Evolutionary conservation across 2,329 filamentous ascomycete species (phyloP), one percentile per base, ranked within the genome.

Genomic region (Aspergillus quadricinctus): DNA sequence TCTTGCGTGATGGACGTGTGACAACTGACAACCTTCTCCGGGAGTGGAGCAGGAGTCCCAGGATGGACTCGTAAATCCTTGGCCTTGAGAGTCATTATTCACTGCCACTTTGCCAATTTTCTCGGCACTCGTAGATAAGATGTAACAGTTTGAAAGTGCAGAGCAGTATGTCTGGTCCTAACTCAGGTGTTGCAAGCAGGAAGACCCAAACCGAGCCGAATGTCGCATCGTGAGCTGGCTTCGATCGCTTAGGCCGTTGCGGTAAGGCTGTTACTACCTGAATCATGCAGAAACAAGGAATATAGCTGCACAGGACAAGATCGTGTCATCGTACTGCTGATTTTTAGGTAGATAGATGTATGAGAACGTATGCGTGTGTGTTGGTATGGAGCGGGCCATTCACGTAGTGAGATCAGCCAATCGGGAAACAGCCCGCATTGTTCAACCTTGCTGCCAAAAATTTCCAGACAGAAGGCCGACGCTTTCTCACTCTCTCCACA

Each of bases 361-460:
- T 23, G 23, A 23, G 23, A 23, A 23, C 3, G 23, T 23, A 23
- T 37, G 31, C 31, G 19, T 23, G 19, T 8, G 21, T 45, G 41
- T 19, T 35, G 31, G 14, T 2, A 10, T 21, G 21, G n/a, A 19
- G 41, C 19, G 19, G 40, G 17, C 48, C 10, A 11, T 28, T n/a
- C 3, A 27, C 3, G 11, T 2, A 17, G 6, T 5, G 5, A 14
- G 14, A 25, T 28, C 46, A 23, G 45, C 54, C 53, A 56, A 56
- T 58, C 51, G 57, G 51, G 31, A 50, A 7, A 6, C 46, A 50
- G 43, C 55, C 48, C 51, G 48, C 51, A 54, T 25, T 27, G 21
- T 14, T 17, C 19, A 46, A 46, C 4, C 21, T 23, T 27, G 19
- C 43, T 4, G 43, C 40, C 40, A 43, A 43, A 31, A 43, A 43